Evolutionary conservation across 176 grass and related monocot species (phyloP).

Genomic region (Pontederia paniculata): DNA sequence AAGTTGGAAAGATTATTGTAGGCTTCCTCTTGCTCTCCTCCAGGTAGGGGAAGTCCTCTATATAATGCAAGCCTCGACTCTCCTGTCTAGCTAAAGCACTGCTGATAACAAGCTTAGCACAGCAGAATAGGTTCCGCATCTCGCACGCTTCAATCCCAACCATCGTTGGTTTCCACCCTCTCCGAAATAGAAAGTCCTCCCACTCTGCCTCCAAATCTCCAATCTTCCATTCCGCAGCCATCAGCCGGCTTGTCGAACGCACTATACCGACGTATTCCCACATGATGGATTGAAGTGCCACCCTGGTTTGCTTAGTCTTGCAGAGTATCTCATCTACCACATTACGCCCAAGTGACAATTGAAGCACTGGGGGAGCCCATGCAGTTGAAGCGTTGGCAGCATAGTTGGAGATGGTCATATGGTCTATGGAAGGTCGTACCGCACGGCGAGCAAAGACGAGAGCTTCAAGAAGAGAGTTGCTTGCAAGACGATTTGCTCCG

Average conservation of each 20-base stretch:
- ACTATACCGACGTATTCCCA: conserved; percentile 94
- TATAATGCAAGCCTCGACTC: conserved; percentile 86
- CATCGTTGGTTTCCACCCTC: conserved; percentile 66
- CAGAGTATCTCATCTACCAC: conserved; percentile 37
- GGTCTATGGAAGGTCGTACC: conserved; percentile 72
- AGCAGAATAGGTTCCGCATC: conserved; percentile 91
- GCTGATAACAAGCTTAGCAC: conserved; percentile 67
- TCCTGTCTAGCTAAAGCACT: conserved; percentile 79
- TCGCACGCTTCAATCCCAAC: conserved; percentile 77
- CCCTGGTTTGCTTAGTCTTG: conserved; percentile 49
- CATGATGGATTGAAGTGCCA: conserved; percentile 76
- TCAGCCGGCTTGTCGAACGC: conserved; percentile 67
- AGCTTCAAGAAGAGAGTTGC: conserved; percentile 94
- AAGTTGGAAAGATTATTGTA: conserved; percentile 70
- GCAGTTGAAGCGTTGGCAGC: conserved; percentile 21
- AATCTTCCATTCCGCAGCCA: conserved; percentile 87
- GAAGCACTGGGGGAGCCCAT: conserved; percentile 52
- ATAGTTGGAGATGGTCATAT: conserved; percentile 38
- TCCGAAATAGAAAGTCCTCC: conserved; percentile 59
- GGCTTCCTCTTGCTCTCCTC: conserved; percentile 95
- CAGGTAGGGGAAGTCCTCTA: conserved; percentile 81
- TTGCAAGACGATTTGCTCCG: conserved; percentile 87
- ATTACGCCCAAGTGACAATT: conserved; percentile 27
- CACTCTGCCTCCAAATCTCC: conserved; percentile 81
- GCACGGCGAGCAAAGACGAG: conserved; percentile 79